phyloP scores from a whole-genome alignment of 106 monocot genomes.

The Dactylorhiza incarnata region DNA sequence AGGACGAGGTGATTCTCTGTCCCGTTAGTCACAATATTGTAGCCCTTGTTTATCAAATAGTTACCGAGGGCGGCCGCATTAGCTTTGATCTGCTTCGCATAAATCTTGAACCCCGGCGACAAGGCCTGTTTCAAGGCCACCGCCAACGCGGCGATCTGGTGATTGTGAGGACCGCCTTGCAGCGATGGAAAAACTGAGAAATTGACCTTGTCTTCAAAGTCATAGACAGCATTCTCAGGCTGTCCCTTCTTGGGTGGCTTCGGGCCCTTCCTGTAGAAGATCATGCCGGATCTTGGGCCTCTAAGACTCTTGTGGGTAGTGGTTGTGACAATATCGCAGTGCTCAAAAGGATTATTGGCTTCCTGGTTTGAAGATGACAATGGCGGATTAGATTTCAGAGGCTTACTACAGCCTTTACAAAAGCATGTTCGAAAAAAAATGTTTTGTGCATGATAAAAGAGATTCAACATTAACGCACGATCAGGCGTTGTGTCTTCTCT shows the following conservation, averaged over 20 bases:
- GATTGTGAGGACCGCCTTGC: conserved; percentile 84
- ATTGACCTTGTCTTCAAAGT: conserved; percentile 67
- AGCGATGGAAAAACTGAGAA: conserved; percentile 72
- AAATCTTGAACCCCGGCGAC: conserved; percentile 57
- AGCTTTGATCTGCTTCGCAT: conserved; percentile 62
- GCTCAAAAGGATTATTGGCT: conserved; percentile 63
- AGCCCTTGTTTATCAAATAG: conserved; percentile 50
- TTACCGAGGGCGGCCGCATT: conserved; percentile 49
- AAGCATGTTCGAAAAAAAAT: neutral
- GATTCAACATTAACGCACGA: neutral
- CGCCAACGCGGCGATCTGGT: conserved; percentile 69
- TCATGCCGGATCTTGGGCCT: conserved; percentile 77
- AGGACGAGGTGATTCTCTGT: conserved; percentile 84
- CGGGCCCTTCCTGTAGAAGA: conserved; percentile 76
- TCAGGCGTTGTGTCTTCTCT: neutral
- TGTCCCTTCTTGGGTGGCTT: conserved; percentile 78
- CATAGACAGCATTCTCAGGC: conserved; percentile 60
- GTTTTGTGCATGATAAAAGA: neutral
- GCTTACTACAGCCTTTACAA: neutral
- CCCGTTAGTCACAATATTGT: conserved; percentile 66
- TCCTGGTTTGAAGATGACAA: conserved; percentile 27
- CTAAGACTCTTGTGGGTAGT: conserved; percentile 77
- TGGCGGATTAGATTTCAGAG: neutral
- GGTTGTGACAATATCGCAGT: conserved; percentile 75
- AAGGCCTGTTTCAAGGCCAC: conserved; percentile 54